Percentiles rank a stretch among this genome's conserved stretches.
Evolutionary conservation across 2,329 filamentous ascomycete species (phyloP).

Genomic region (Dothidotthia symphoricarpi): DNA sequence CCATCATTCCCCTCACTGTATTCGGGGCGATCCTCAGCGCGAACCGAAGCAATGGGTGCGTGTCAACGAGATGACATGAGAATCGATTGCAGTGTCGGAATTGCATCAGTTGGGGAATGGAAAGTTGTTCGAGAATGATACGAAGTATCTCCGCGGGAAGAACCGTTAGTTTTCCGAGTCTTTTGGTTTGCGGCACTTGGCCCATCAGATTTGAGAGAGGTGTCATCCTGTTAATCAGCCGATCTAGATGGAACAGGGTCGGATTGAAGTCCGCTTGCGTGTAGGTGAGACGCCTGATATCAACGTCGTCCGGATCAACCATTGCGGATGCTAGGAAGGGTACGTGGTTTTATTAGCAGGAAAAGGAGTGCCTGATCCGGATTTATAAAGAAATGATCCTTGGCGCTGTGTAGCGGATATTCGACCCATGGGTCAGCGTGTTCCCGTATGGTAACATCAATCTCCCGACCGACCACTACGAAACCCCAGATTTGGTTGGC

Average conservation of each 20-base stretch:
- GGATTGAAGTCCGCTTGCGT: slow-evolving; percentile 4
- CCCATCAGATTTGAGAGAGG: slow-evolving; percentile 6
- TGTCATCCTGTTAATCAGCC: slow-evolving; percentile 8
- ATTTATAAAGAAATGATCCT: too few relatives aligned
- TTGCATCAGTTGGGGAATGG: slow-evolving; percentile 8
- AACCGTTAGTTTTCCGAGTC: slow-evolving; percentile 6
- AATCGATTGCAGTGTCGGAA: slow-evolving; percentile 10
- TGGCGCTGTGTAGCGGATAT: too few relatives aligned
- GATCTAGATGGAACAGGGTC: slow-evolving; percentile 9
- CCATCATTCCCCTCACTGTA: slow-evolving; percentile 9
- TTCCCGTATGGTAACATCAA: too few relatives aligned
- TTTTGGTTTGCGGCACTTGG: slow-evolving; percentile 4
- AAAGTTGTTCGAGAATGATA: slow-evolving; percentile 8
- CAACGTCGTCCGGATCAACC: too few relatives aligned
- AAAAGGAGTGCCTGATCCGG: too few relatives aligned
- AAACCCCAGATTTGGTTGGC: too few relatives aligned
- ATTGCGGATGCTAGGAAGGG: too few relatives aligned
- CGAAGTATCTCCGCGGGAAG: slow-evolving; percentile 7
- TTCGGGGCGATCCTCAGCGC: slow-evolving; percentile 9
- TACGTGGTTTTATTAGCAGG: too few relatives aligned
- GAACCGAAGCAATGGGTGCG: slow-evolving; percentile 6
- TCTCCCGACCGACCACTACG: too few relatives aligned
- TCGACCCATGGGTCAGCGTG: too few relatives aligned
- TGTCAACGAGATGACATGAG: slow-evolving; percentile 8
- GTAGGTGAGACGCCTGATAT: slow-evolving; percentile 8